phyloP scores from a whole-genome alignment of 768 basidiomycete genomes.

The Lactarius indigo region DNA sequence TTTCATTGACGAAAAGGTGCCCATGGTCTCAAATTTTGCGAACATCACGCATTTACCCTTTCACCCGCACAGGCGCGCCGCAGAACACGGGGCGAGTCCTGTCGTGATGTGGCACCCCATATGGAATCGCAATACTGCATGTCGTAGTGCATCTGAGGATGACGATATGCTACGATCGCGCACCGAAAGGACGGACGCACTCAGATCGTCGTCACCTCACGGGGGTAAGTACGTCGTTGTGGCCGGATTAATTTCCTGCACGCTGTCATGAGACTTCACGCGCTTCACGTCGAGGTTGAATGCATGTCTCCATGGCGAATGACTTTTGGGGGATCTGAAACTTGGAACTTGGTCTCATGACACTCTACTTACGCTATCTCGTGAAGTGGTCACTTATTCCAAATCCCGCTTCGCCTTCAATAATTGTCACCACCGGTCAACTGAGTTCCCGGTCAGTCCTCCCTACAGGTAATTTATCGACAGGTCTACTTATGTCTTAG shows the following conservation, averaged over 20 bases:
- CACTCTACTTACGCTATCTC: neutral
- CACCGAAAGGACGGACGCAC: neutral
- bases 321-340: neutral
- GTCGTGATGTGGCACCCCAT: neutral
- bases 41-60: neutral
- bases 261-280: neutral
- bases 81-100: neutral
- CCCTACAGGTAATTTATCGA: neutral
- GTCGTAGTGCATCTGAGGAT: neutral
- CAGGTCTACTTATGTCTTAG: neutral
- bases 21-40: neutral
- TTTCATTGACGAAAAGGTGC: neutral
- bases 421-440: neutral
- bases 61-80: neutral
- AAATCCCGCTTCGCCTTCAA: neutral
- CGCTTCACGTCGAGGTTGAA: neutral
- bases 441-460: neutral
- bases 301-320: constrained; percentile 4
- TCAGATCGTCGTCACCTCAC: constrained; percentile 4
- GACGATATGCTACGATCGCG: neutral
- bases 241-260: neutral
- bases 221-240: neutral
- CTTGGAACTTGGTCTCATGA: neutral
- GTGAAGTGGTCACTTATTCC: neutral
- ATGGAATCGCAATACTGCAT: neutral